Evolutionary conservation across 257 asterid genomes (phyloP), one percentile per base, ranked within the genome.

Genomic region (Nicotiana knightiana): DNA sequence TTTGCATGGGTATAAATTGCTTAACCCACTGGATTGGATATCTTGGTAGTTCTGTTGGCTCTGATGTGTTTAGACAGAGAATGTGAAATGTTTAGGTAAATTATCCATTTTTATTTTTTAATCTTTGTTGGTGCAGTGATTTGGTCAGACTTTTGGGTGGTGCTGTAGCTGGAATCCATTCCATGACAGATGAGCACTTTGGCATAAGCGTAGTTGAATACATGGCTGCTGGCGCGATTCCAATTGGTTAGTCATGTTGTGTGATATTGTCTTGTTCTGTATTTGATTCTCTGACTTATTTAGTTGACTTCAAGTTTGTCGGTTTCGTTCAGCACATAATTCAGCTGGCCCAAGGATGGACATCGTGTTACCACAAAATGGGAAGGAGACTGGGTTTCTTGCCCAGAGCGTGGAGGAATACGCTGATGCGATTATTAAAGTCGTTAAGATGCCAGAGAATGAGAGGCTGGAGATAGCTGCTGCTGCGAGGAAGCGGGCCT

Each of bases 271-370:
- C n/a, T 55, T 12, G 3, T 9, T 63, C 16, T 73, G 62, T 48
- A 5, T 46, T 46, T 71, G 39, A 73, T 21, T 43, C 18, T 70
- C 11, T 70, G 77, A 33, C 24, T 35, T 5, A 13, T 33, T 32
- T 13, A 16, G 65, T 82, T 73, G 10, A 17, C 76, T 46, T 17
- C 43, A 32, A 32, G 46, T 58, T 43, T 86, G 39, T 18, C 12
- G 26, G 46, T 9, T 21, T 35, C 75, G 66, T 28, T 68, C 93
- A 94, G 99, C 99, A 33, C 97, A 96, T 88, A 93, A 90, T 75
- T 96, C 97, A 43, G 99, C 98, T 66, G 99, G 98, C 48, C 98
- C 98, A 24, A 93, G 77, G 90, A 87, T 96, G 98, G 99, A 94
- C 87, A 92, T 96, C 71, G 97, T 96, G 79, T 83, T 90, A 39